Percentiles rank a stretch among this genome's conserved stretches.
phyloP scores from a whole-genome alignment of 2,329 filamentous ascomycete genomes.

The Neurospora sp. region DNA sequence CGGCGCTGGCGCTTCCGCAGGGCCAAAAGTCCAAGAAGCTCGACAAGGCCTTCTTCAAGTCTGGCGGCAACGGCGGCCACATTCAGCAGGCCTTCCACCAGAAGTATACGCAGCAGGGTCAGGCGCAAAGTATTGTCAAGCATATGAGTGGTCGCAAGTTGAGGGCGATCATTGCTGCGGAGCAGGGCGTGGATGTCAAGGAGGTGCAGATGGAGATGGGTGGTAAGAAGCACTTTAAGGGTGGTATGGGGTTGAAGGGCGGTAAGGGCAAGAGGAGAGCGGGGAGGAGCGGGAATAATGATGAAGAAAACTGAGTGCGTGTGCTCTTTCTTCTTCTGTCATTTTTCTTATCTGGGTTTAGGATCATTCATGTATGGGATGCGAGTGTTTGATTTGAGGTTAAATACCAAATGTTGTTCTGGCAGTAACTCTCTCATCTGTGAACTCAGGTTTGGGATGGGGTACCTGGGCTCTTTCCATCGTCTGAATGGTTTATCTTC shows the following conservation, averaged over 20 bases:
- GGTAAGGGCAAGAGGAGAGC: conserved; percentile 38
- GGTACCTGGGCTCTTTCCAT: background rate
- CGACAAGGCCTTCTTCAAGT: conserved; percentile 83
- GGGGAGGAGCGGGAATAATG: conserved; percentile 37
- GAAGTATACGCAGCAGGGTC: conserved; percentile 77
- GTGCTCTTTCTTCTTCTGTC: background rate
- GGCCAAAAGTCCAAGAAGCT: conserved; percentile 68
- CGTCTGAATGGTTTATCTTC: background rate
- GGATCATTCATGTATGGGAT: background rate
- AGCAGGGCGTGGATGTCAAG: conserved; percentile 73
- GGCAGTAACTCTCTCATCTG: background rate
- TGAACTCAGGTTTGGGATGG: background rate
- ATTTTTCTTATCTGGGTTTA: background rate
- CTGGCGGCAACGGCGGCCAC: conserved; percentile 52
- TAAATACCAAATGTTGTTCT: background rate
- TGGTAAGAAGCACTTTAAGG: conserved; percentile 93
- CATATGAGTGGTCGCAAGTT: conserved; percentile 75
- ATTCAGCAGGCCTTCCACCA: conserved; percentile 76
- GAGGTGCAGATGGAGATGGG: conserved; percentile 51
- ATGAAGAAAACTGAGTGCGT: conserved; percentile 23
- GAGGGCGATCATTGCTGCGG: conserved; percentile 66
- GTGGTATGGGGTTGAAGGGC: conserved; percentile 23
- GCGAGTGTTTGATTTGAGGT: background rate
- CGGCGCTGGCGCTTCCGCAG: conserved; percentile 33
- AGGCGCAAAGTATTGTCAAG: conserved; percentile 37